Evolutionary conservation across 2,329 filamentous ascomycete genomes (phyloP), one percentile per base, ranked within the genome.

Genomic region (Calcarisporium arbuscula): DNA sequence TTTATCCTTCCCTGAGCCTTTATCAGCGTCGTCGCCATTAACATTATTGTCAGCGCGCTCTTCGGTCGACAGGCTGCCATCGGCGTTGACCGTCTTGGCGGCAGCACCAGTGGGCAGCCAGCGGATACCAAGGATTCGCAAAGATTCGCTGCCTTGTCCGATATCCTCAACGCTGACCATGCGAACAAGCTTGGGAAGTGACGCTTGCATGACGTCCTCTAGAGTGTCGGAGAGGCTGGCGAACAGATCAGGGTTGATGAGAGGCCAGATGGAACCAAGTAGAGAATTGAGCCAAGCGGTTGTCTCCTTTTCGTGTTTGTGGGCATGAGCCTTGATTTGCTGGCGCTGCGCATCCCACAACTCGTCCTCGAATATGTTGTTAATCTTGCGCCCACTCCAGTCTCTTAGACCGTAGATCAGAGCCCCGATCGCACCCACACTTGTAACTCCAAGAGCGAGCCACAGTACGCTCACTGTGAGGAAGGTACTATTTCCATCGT

Each of bases 141-240:
- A 49, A 1, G 79, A 68, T 49, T 86, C 82, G 40, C 75, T 85
- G 7, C 83, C 83, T 54, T 88, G 82, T 0, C 82, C 82, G 38
- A 87, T 73, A 42, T 87, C 82, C 31, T 86, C 81, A 7, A 86
- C 75, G 34, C 78, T 80, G 28, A 86, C 78, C 82, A 85, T 85
- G 30, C 82, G 74, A 20, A 86, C 69, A 22, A 82, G 56, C 37
- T 71, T 77, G 1, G 83, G 81, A 14, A 86, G 60, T 8, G 78
- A 83, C 3, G 82, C 82, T 58, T 87, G 83, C 83, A 87, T 87
- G 30, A 87, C 79, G 52, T 87, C 83, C 56, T 87, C 83, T 5
- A 88, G 68, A 19, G 75, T 82, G 47, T 87, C 82, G 1, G 77
- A 72, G 3, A 86, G 54, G 21, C 74, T 77, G 2, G 73, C 68